Conservation (phyloP, 2,329 filamentous ascomycete genomes). For the Xylaria sp. region DNA sequence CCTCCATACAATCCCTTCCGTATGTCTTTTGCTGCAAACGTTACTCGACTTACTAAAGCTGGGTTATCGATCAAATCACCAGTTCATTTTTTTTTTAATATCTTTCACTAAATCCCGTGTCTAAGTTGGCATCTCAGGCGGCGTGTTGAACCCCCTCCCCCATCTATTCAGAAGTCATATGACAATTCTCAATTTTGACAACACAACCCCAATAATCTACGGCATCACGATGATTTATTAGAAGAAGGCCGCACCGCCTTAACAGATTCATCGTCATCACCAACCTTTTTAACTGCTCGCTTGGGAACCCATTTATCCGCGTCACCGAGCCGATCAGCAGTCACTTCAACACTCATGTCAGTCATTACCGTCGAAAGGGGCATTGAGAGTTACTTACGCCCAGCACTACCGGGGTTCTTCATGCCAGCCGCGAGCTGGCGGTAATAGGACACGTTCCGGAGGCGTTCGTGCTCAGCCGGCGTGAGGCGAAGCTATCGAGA, state of each 20-base stretch:
- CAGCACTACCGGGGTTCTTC: slow-evolving; percentile 54
- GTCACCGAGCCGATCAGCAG: slow-evolving; percentile 52
- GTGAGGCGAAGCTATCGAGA: slow-evolving; percentile 50
- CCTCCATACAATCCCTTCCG: not conserved
- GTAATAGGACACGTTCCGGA: slow-evolving; percentile 59
- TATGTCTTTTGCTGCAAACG: not conserved
- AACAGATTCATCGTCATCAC: not conserved
- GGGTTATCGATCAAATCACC: not conserved
- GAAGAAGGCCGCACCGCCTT: not conserved
- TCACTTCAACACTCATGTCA: slow-evolving; percentile 39
- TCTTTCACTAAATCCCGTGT: not conserved
- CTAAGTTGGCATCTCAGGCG: too few relatives aligned
- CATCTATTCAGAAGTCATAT: too few relatives aligned
- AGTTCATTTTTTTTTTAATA: not conserved
- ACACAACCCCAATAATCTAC: too few relatives aligned
- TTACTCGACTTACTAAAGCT: not conserved
- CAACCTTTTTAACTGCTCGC: not conserved
- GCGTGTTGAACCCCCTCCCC: too few relatives aligned
- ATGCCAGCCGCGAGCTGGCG: slow-evolving; percentile 59
- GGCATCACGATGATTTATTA: not conserved
- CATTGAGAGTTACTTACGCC: slow-evolving; percentile 33
- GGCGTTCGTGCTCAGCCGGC: slow-evolving; percentile 56
- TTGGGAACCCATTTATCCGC: slow-evolving; percentile 38
- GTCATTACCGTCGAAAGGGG: not conserved
- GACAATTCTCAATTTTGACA: too few relatives aligned